These are phyloP conservation scores for Kazachstania sp. DNA, from an alignment of 1,139 yeast species.

Conservation along the genomic window DNA sequence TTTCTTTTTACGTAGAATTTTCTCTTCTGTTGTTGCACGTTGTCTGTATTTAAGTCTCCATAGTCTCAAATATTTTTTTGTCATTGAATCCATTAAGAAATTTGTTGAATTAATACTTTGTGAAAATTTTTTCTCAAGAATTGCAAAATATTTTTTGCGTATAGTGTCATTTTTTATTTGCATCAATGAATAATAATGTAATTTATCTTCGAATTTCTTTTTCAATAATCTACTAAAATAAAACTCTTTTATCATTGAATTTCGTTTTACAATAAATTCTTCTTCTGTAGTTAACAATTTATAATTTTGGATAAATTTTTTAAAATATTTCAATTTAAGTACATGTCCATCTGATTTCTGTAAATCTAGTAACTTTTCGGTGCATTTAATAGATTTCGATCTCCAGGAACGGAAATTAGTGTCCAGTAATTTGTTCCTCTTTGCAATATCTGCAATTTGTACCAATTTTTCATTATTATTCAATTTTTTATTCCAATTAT, in stretches of 20 bases:
- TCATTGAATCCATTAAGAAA: constrained; percentile 4
- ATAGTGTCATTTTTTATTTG: constrained; percentile 4
- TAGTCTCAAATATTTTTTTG: not conserved
- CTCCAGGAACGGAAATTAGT: constrained; percentile 26
- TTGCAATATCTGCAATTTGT: constrained; percentile 14
- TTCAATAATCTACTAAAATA: constrained; percentile 23
- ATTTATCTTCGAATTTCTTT: constrained; percentile 16
- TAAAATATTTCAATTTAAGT: constrained; percentile 11
- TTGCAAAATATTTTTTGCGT: constrained; percentile 3
- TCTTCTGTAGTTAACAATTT: constrained; percentile 14
- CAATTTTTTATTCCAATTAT: constrained; percentile 11
- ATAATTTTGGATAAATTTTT: constrained; percentile 10
- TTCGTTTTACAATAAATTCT: constrained; percentile 10
- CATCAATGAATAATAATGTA: constrained; percentile 11
- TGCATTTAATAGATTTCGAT: not conserved
- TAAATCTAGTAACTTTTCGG: constrained; percentile 5
- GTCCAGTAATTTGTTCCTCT: constrained; percentile 14
- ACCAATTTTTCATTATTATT: constrained; percentile 3
- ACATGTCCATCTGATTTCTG: constrained; percentile 6
- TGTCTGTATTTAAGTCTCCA: constrained; percentile 7
- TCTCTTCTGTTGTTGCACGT: not conserved
- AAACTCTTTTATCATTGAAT: constrained; percentile 13
- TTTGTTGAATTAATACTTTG: constrained; percentile 8
- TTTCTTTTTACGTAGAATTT: not conserved
- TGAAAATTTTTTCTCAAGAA: constrained; percentile 13